phyloP scores from a whole-genome alignment of 208 protist species.

The Trypanosoma grayi region DNA sequence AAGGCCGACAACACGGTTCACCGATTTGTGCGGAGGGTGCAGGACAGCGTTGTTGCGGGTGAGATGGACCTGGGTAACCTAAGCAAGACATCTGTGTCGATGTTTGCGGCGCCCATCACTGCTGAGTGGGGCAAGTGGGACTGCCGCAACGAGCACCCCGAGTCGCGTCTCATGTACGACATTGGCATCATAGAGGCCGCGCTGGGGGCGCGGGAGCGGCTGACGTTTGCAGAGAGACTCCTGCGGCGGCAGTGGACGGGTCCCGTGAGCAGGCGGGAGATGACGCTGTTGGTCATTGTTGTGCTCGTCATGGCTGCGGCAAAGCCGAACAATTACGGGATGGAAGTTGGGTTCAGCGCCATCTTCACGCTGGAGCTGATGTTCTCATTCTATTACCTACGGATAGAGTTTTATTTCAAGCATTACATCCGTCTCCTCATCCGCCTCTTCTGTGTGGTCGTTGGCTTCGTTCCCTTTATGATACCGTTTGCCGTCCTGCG shows the following conservation, averaged over 20 bases:
- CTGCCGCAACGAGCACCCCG: constrained; percentile 79
- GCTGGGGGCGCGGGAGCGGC: constrained; percentile 59
- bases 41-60: constrained; percentile 43
- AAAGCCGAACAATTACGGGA: constrained; percentile 56
- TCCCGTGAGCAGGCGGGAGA: constrained; percentile 44
- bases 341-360: constrained; percentile 61
- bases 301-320: constrained; percentile 59
- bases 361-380: constrained; percentile 58
- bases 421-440: constrained; percentile 56
- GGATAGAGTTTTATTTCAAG: constrained; percentile 59
- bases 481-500: constrained; percentile 64
- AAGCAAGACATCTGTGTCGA: not conserved
- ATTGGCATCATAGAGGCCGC: constrained; percentile 66
- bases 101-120: constrained; percentile 6
- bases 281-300: constrained; percentile 46
- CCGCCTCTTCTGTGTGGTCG: constrained; percentile 55
- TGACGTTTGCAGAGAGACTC: constrained; percentile 37
- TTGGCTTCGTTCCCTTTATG: constrained; percentile 56
- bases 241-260: constrained; percentile 71
- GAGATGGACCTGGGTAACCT: constrained; percentile 22
- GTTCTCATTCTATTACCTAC: constrained; percentile 55
- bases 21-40: constrained; percentile 56
- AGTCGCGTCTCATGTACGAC: constrained; percentile 53
- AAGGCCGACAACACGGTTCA: constrained; percentile 46
- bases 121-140: constrained; percentile 51